Evolutionary conservation across 805 yeast genomes (phyloP).

Genomic region (Vanderwaltozyma verrucispora): DNA sequence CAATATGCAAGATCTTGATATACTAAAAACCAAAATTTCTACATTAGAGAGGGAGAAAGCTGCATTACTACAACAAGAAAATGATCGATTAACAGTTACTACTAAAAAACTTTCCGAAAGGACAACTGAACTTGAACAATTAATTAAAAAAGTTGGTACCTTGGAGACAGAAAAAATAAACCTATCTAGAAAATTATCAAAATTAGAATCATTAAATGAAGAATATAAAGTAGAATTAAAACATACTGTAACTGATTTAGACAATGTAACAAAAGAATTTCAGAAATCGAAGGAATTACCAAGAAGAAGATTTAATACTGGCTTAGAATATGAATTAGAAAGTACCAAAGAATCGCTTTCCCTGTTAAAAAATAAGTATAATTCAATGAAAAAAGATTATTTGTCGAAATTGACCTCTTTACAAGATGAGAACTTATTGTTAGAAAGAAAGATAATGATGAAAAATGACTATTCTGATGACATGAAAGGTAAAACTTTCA

Average conservation of each 20-base stretch:
- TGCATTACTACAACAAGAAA: conserved; percentile 7
- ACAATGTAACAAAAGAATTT: conserved; percentile 17
- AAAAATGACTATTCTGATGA: not conserved
- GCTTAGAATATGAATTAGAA: conserved; percentile 2
- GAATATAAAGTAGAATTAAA: conserved; percentile 24
- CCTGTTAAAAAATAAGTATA: conserved; percentile 1
- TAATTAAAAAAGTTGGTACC: conserved; percentile 4
- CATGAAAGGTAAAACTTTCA: too few species aligned
- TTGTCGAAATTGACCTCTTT: conserved; percentile 14
- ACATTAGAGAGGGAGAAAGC: conserved; percentile 12
- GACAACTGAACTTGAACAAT: not conserved
- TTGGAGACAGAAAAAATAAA: conserved; percentile 9
- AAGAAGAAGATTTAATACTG: not conserved
- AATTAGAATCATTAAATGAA: conserved; percentile 18
- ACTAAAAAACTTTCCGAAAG: conserved; percentile 2
- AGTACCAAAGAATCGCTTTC: conserved; percentile 3
- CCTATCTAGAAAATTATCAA: conserved; percentile 14
- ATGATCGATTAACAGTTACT: conserved; percentile 7
- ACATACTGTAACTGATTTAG: conserved; percentile 25
- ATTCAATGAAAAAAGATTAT: conserved; percentile 15
- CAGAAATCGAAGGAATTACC: conserved; percentile 10
- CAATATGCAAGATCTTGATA: conserved; percentile 10
- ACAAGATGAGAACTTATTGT: conserved; percentile 15
- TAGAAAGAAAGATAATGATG: conserved; percentile 1
- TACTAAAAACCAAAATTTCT: conserved; percentile 9